phyloP scores from a whole-genome alignment of 345 rosid species.

The Bruguiera gymnorhiza region DNA sequence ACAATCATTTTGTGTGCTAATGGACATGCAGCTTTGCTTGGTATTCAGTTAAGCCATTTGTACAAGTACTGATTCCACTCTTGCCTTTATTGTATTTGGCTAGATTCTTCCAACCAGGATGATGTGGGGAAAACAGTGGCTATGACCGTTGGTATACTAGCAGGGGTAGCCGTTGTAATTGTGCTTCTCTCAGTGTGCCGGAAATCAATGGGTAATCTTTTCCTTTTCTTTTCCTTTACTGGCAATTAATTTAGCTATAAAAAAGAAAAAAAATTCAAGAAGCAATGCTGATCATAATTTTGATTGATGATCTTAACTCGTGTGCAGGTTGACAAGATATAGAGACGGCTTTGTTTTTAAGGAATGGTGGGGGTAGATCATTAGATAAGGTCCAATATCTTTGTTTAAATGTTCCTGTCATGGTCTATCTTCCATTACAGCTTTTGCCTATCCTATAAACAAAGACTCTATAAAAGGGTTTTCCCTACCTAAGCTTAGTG shows the following conservation, averaged over 20 bases:
- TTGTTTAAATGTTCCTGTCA: background rate
- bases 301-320: background rate
- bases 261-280: background rate
- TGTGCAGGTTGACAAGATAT: conserved; percentile 13
- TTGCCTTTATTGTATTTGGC: conserved; percentile 17
- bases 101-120: conserved; percentile 66
- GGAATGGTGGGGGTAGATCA: background rate
- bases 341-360: background rate
- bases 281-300: background rate
- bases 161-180: conserved; percentile 62
- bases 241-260: background rate
- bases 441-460: background rate
- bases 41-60: conserved; percentile 3
- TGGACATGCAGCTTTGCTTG: conserved; percentile 14
- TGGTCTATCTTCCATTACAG: background rate
- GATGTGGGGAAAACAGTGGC: conserved; percentile 73
- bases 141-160: conserved; percentile 70
- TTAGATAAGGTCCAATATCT: background rate
- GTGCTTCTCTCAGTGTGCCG: conserved; percentile 77
- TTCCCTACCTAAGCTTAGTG: background rate
- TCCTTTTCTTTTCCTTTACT: too few relatives aligned
- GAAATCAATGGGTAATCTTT: conserved; percentile 41
- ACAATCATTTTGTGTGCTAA: background rate
- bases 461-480: background rate
- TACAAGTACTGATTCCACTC: conserved; percentile 6